phyloP scores from a whole-genome alignment of 2,329 filamentous ascomycete genomes.

The Orbilia oligospora region DNA sequence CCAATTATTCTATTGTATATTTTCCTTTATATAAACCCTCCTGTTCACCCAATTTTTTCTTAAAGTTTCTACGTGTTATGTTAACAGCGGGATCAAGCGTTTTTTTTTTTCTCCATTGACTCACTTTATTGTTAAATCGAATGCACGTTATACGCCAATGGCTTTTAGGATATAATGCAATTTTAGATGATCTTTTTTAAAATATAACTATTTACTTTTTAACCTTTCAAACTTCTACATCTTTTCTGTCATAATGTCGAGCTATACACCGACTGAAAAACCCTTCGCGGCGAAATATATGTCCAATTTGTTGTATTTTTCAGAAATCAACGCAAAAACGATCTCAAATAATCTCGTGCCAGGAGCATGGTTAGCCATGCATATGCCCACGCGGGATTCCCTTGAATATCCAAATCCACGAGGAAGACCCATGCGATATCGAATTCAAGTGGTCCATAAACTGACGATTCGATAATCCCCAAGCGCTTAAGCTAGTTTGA shows the following conservation, averaged over 20 bases:
- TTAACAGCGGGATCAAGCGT: slow-evolving; percentile 37
- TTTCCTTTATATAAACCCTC: slow-evolving; percentile 25
- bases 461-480: neutral
- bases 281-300: neutral
- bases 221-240: neutral
- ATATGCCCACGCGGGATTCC: neutral
- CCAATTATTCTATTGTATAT: slow-evolving; percentile 42
- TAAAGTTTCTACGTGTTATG: slow-evolving; percentile 13
- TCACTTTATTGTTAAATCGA: neutral
- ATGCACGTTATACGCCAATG: slow-evolving; percentile 34
- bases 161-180: slow-evolving; percentile 44
- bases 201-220: neutral
- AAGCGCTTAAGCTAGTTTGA: neutral
- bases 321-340: slow-evolving; percentile 8
- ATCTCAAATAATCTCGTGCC: slow-evolving; percentile 12
- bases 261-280: neutral
- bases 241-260: too few relatives aligned
- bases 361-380: neutral
- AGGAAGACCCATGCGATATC: neutral
- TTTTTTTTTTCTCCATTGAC: neutral
- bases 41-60: neutral
- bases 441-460: neutral
- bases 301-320: slow-evolving; percentile 9
- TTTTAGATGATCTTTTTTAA: slow-evolving; percentile 28
- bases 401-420: too few relatives aligned